These are phyloP conservation scores for Xylaria flabelliformis DNA, from an alignment of 495 filamentous ascomycete genomes.

Conservation along the genomic window DNA sequence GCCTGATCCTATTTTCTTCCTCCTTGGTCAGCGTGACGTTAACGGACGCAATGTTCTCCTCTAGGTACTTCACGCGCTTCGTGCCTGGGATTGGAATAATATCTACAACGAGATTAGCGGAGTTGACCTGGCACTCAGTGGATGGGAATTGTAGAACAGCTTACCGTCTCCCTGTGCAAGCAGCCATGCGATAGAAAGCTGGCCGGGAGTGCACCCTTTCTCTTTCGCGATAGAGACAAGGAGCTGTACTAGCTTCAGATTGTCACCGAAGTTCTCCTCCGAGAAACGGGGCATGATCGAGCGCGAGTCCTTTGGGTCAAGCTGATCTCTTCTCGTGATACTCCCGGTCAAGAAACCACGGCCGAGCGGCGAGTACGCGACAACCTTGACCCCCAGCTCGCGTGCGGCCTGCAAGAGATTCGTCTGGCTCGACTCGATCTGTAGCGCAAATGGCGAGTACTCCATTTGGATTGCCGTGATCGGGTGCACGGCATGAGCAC, in stretches of 20 bases:
- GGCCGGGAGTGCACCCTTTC: slow-evolving; percentile 50
- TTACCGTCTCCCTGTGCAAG: slow-evolving; percentile 61
- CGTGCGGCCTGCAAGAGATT: slow-evolving; percentile 57
- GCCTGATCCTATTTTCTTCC: slow-evolving; percentile 43
- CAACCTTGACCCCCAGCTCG: slow-evolving; percentile 62
- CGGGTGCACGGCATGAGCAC: slow-evolving; percentile 58
- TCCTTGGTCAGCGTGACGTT: slow-evolving; percentile 41
- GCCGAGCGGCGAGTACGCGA: slow-evolving; percentile 69
- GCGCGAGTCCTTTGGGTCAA: slow-evolving; percentile 52
- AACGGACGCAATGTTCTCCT: slow-evolving; percentile 46
- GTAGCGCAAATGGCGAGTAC: slow-evolving; percentile 63
- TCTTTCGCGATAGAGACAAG: slow-evolving; percentile 54
- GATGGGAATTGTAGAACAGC: slow-evolving; percentile 15
- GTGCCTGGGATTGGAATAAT: slow-evolving; percentile 64
- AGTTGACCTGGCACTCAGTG: background rate
- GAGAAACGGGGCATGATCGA: slow-evolving; percentile 52
- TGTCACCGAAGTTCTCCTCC: slow-evolving; percentile 58
- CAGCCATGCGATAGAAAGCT: slow-evolving; percentile 64
- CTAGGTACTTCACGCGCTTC: slow-evolving; percentile 44
- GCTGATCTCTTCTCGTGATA: slow-evolving; percentile 52
- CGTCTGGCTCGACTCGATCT: slow-evolving; percentile 58
- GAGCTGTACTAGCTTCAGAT: slow-evolving; percentile 52
- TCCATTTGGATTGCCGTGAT: slow-evolving; percentile 67
- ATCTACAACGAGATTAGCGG: slow-evolving; percentile 37
- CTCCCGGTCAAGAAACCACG: slow-evolving; percentile 62